A percentile compares a stretch with the other conserved stretches of the same genome.
These are phyloP conservation scores for Sporothrix globosa DNA, from an alignment of 2,329 filamentous ascomycete species.

Conservation along the genomic window DNA sequence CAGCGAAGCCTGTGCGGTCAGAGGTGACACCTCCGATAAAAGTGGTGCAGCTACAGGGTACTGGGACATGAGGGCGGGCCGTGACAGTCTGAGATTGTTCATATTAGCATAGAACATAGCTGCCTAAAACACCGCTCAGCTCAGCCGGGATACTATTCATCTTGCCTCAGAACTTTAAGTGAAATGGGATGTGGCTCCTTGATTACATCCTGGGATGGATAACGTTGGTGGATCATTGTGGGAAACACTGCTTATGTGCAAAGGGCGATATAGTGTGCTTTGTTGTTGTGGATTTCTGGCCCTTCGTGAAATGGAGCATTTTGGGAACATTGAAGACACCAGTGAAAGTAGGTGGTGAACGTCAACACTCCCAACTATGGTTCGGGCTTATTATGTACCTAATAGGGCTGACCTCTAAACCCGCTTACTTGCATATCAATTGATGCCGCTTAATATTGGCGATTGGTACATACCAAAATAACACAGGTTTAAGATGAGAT, in stretches of 20 bases:
- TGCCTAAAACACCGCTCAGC: background rate
- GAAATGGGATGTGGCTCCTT: constrained; percentile 81
- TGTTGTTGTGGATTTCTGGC: background rate
- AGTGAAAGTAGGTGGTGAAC: background rate
- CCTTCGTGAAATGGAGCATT: background rate
- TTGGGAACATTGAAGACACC: background rate
- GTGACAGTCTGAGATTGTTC: constrained; percentile 65
- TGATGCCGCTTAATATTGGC: background rate
- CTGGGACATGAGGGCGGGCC: constrained; percentile 74
- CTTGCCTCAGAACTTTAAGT: constrained; percentile 71
- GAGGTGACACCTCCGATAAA: constrained; percentile 50
- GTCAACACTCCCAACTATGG: background rate
- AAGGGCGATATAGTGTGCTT: background rate
- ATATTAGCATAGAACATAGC: background rate
- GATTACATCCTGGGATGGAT: constrained; percentile 58
- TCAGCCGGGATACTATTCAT: background rate
- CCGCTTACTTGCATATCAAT: constrained; percentile 13
- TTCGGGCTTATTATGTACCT: background rate
- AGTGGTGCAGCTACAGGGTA: constrained; percentile 60
- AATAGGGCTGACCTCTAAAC: background rate
- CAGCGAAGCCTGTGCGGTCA: constrained; percentile 67
- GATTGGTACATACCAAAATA: background rate
- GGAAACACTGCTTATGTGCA: background rate
- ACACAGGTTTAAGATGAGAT: background rate
- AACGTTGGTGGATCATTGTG: constrained; percentile 63